Conservation (phyloP, 208 protist species). For the Wallacemonas sp. region DNA sequence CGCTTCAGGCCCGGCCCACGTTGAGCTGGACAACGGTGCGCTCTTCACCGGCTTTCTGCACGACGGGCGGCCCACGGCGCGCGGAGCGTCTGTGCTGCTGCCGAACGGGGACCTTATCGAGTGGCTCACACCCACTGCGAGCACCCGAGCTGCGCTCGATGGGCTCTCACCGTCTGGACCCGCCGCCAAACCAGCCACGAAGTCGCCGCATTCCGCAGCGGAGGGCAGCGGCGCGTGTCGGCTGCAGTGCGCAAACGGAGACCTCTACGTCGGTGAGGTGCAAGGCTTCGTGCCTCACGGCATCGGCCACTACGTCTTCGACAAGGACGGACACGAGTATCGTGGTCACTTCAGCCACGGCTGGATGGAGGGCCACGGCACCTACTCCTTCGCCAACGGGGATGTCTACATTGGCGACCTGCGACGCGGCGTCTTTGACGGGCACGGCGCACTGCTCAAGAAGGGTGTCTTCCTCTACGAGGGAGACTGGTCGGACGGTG, state of each 20-base stretch:
- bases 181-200: too few species aligned
- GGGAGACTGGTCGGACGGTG: slow-evolving; percentile 55
- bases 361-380: slow-evolving; percentile 53
- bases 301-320: slow-evolving; percentile 57
- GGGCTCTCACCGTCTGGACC: too few species aligned
- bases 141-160: background rate
- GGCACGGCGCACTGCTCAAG: slow-evolving; percentile 45
- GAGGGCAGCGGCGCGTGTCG: slow-evolving; percentile 46
- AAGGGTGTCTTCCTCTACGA: slow-evolving; percentile 58
- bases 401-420: slow-evolving; percentile 61
- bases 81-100: slow-evolving; percentile 38
- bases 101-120: slow-evolving; percentile 52
- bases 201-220: too few species aligned
- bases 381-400: slow-evolving; percentile 58
- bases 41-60: slow-evolving; percentile 42
- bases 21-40: slow-evolving; percentile 47
- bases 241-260: slow-evolving; percentile 56
- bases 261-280: slow-evolving; percentile 63
- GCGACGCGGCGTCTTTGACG: slow-evolving; percentile 46
- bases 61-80: slow-evolving; percentile 17
- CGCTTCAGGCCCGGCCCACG: slow-evolving; percentile 34
- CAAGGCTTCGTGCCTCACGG: slow-evolving; percentile 53
- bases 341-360: slow-evolving; percentile 45
- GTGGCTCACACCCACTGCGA: slow-evolving; percentile 29
- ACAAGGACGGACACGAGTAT: slow-evolving; percentile 48